phyloP scores from a whole-genome alignment of 2,329 filamentous ascomycete species.

The Esteya vermicola region DNA sequence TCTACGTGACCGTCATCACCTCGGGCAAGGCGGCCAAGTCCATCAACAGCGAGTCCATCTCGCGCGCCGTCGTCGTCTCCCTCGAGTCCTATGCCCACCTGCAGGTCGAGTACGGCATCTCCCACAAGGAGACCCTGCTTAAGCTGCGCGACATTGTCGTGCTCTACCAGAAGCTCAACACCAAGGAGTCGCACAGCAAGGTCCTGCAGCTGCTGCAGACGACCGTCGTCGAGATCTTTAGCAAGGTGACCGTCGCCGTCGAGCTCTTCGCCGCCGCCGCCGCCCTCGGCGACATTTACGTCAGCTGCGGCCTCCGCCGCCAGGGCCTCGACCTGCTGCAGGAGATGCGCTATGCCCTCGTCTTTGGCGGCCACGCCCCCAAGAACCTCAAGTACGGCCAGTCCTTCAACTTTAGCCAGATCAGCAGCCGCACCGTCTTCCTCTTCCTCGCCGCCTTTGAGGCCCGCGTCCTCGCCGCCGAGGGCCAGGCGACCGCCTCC shows the following conservation, averaged over 20 bases:
- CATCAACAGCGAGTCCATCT: constrained; percentile 19
- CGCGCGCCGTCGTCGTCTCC: constrained; percentile 23
- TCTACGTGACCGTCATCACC: constrained; percentile 28
- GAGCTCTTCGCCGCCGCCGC: constrained; percentile 33
- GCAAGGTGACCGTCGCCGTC: constrained; percentile 21
- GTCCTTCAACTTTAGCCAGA: too few relatives aligned
- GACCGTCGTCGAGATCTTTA: constrained; percentile 25
- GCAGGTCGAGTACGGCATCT: constrained; percentile 28
- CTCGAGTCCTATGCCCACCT: constrained; percentile 27
- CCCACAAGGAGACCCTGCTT: constrained; percentile 27
- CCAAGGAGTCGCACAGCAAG: constrained; percentile 21
- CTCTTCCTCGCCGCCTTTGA: too few relatives aligned
- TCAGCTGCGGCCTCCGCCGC: constrained; percentile 22
- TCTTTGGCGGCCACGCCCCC: too few relatives aligned
- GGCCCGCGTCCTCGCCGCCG: too few relatives aligned
- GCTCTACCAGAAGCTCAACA: constrained; percentile 23
- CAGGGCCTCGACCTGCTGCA: too few relatives aligned
- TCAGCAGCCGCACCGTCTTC: too few relatives aligned
- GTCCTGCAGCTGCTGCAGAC: constrained; percentile 24
- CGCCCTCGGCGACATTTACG: constrained; percentile 30
- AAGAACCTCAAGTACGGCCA: too few relatives aligned
- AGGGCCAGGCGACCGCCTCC: constrained; percentile 26
- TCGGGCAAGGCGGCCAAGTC: constrained; percentile 17
- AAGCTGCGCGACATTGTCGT: constrained; percentile 27
- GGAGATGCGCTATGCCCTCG: too few relatives aligned